Percentiles rank a stretch among this genome's conserved stretches.
Evolutionary conservation across 345 rosid genomes (phyloP).

Genomic region (Stellera chamaejasme): DNA sequence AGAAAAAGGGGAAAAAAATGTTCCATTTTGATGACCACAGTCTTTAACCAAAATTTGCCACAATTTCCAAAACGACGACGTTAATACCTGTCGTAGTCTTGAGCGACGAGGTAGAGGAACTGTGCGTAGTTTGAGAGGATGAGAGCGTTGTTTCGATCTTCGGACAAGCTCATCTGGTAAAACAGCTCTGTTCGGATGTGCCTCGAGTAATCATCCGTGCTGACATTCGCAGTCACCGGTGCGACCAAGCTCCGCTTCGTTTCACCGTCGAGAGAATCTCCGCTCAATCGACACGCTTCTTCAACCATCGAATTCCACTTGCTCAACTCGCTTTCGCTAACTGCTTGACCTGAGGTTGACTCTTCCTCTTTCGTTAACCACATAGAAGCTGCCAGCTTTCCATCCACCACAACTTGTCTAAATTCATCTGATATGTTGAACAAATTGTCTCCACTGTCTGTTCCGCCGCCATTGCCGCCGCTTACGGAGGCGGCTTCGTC

Average conservation of each 20-base stretch:
- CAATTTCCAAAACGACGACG: too few relatives aligned
- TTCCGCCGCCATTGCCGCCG: slow-evolving; percentile 61
- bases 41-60: too few relatives aligned
- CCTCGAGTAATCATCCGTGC: slow-evolving; percentile 36
- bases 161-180: slow-evolving; percentile 40
- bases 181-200: slow-evolving; percentile 52
- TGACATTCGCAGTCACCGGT: slow-evolving; percentile 42
- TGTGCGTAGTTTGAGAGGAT: slow-evolving; percentile 75
- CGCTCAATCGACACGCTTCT: slow-evolving; percentile 37
- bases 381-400: slow-evolving; percentile 40
- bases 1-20: neutral
- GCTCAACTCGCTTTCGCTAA: slow-evolving; percentile 32
- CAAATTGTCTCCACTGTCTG: slow-evolving; percentile 50
- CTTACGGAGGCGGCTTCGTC: slow-evolving; percentile 47
- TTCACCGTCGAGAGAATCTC: slow-evolving; percentile 39
- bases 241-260: slow-evolving; percentile 46
- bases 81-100: slow-evolving; percentile 59
- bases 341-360: slow-evolving; percentile 30
- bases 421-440: slow-evolving; percentile 31
- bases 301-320: slow-evolving; percentile 61
- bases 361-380: slow-evolving; percentile 29
- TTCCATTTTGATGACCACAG: too few relatives aligned
- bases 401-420: slow-evolving; percentile 32
- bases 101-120: slow-evolving; percentile 62
- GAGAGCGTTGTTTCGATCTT: slow-evolving; percentile 56